Evolutionary conservation across 2,329 filamentous ascomycete genomes (phyloP).

Genomic region (Cryphonectria japonica): DNA sequence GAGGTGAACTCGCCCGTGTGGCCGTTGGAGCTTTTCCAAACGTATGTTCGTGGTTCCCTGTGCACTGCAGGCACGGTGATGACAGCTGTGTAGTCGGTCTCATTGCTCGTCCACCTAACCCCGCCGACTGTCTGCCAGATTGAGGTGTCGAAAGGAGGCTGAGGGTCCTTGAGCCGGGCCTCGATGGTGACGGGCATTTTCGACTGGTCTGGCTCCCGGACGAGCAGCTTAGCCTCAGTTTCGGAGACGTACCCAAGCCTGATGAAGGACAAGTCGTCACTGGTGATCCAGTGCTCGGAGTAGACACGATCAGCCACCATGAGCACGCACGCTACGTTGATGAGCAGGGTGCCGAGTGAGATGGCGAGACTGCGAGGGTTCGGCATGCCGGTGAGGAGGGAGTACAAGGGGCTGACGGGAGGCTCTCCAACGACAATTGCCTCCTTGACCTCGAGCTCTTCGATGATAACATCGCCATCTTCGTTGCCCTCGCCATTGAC

Average conservation of each 20-base stretch:
- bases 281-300: slow-evolving; percentile 72
- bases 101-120: slow-evolving; percentile 68
- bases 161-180: slow-evolving; percentile 58
- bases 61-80: slow-evolving; percentile 68
- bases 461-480: slow-evolving; percentile 43
- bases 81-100: slow-evolving; percentile 80
- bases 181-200: slow-evolving; percentile 78
- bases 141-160: slow-evolving; percentile 57
- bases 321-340: slow-evolving; percentile 72
- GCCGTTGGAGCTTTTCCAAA: slow-evolving; percentile 86
- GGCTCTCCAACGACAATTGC: slow-evolving; percentile 63
- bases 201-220: slow-evolving; percentile 79
- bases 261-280: slow-evolving; percentile 79
- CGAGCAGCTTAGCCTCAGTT: slow-evolving; percentile 75
- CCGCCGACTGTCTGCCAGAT: slow-evolving; percentile 70
- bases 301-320: slow-evolving; percentile 80
- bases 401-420: slow-evolving; percentile 60
- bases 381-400: slow-evolving; percentile 76
- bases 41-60: slow-evolving; percentile 73
- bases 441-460: slow-evolving; percentile 66
- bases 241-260: slow-evolving; percentile 86
- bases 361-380: slow-evolving; percentile 69
- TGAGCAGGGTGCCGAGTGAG: slow-evolving; percentile 68
- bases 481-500: slow-evolving; percentile 35
- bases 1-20: slow-evolving; percentile 81